Evolutionary conservation across 1,284 basidiomycete genomes (phyloP), one percentile per base, ranked within the genome.

Genomic region (Abortiporus biennis): DNA sequence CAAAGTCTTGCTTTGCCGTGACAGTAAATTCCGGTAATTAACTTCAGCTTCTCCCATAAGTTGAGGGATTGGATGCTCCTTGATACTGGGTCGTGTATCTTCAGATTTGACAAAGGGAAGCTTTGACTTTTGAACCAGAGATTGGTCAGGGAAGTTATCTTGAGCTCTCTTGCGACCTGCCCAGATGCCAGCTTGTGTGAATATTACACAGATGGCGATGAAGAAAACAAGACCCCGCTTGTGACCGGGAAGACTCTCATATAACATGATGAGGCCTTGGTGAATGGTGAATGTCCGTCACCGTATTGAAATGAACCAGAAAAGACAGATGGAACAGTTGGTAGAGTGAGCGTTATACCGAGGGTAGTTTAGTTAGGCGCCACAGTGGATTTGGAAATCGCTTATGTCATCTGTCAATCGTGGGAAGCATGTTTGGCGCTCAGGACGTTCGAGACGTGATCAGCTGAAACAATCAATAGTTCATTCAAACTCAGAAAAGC

Each of bases 31-130:
- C 23, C 78, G 73, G 54, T 80, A 94, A 30, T 70, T 68, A 17
- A 64, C 62, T 53, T 86, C 81, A 0, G 91, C 92, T 0, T 87
- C 76, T 6, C 76, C 74, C 78, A 96, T 94, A 46, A 95, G 74
- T 43, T 67, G 68, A 1, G 85, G 76, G 50, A 94, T 93, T 1
- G 92, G 91, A 59, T 95, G 92, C 19, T 77, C 59, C 25, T 54
- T 54, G 42, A 62, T 47, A 6, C 46, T 48, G 11, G 54, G 51
- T 30, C 49, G 47, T 6, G 49, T 38, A 40, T 52, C 43, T n/a
- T n/a, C n/a, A 4, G 46, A 40, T 35, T 48, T 41, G 5, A 47
- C 31, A 38, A 65, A 54, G 4, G 53, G 47, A 13, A 59, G 41
- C 24, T 44, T 52, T 17, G 47, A 37, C 27, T 50, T 50, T 1